Evolutionary conservation across 345 rosid genomes (phyloP).

Genomic region (Crucihimalaya himalaica): DNA sequence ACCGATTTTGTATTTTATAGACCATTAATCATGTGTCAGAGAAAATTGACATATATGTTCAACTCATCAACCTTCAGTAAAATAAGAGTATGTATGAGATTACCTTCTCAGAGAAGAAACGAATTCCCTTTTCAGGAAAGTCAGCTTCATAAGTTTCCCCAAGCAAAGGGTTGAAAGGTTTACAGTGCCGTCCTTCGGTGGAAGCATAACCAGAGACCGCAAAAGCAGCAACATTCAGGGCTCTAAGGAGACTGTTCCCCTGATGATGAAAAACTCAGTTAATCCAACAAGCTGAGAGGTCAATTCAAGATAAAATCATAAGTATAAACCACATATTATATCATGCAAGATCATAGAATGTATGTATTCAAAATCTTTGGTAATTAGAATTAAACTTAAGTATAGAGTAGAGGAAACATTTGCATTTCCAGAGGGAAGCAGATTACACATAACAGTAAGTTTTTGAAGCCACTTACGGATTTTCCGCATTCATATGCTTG

Average conservation of each 20-base stretch:
- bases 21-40: not conserved
- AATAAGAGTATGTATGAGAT: not conserved
- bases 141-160: constrained; percentile 99
- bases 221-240: constrained; percentile 88
- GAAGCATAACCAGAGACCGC: constrained; percentile 98
- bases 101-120: constrained; percentile 98
- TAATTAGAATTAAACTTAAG: not conserved
- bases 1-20: not conserved
- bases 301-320: not conserved
- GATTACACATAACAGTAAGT: not conserved
- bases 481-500: constrained; percentile 77
- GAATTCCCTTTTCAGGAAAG: constrained; percentile 86
- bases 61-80: not conserved
- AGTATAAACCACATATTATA: constrained; percentile 40
- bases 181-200: constrained; percentile 89
- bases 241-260: constrained; percentile 80
- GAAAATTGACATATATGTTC: not conserved
- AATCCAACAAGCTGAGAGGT: constrained; percentile 27
- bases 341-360: constrained; percentile 57
- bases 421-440: constrained; percentile 19
- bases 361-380: not conserved
- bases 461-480: constrained; percentile 56
- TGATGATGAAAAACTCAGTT: constrained; percentile 42
- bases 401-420: not conserved
- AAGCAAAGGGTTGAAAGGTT: constrained; percentile 95